A percentile compares a stretch with the other conserved stretches of the same genome.
Evolutionary conservation across 2,329 filamentous ascomycete genomes (phyloP).

Genomic region (Emergomyces pasteurianus): DNA sequence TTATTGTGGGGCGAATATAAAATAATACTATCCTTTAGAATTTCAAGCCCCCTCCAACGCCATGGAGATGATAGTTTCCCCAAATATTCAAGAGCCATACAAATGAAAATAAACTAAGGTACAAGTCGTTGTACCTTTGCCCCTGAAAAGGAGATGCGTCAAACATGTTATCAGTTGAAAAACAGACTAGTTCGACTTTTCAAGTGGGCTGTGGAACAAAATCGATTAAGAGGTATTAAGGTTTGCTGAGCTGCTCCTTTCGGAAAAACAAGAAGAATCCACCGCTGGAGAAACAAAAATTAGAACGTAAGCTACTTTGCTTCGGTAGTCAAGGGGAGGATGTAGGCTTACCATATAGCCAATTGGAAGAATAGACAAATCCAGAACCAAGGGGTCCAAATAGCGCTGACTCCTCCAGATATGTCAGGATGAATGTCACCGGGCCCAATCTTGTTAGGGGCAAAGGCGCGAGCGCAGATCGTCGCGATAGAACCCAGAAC

Average conservation of each 20-base stretch:
- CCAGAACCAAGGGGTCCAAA: slow-evolving; percentile 49
- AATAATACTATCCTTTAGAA: not conserved
- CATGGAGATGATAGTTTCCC: not conserved
- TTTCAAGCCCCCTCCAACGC: not conserved
- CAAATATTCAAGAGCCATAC: not conserved
- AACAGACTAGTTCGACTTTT: not conserved
- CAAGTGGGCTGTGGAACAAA: not conserved
- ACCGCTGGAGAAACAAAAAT: slow-evolving; percentile 15
- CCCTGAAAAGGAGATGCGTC: not conserved
- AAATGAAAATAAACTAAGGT: not conserved
- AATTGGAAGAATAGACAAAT: slow-evolving; percentile 47
- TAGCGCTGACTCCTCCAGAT: slow-evolving; percentile 13
- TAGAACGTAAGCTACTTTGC: not conserved
- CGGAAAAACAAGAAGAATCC: slow-evolving; percentile 35
- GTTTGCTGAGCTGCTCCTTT: slow-evolving; percentile 34
- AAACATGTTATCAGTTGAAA: not conserved
- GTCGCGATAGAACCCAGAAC: slow-evolving; percentile 51
- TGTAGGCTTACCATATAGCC: slow-evolving; percentile 46
- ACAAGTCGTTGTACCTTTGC: not conserved
- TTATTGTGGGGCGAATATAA: not conserved
- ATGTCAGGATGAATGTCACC: slow-evolving; percentile 53
- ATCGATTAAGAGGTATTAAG: slow-evolving; percentile 11
- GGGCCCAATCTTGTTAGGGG: slow-evolving; percentile 50
- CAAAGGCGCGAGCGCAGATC: slow-evolving; percentile 48
- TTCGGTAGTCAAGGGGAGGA: not conserved